Evolutionary conservation across 2,329 filamentous ascomycete species (phyloP), one percentile per base, ranked within the genome.

Genomic region (Nothomitra cinnamomea): DNA sequence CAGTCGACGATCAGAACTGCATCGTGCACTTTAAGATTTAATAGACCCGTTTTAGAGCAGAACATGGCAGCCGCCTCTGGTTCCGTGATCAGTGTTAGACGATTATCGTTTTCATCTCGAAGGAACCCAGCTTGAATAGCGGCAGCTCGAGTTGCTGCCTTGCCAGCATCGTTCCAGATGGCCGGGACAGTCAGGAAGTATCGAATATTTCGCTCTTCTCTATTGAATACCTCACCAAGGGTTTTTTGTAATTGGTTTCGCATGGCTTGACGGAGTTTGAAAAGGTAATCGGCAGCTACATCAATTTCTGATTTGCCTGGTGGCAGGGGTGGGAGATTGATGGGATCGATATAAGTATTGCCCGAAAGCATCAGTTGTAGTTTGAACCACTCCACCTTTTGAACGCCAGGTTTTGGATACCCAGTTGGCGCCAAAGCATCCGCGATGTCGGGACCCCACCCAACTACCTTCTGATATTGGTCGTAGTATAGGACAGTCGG

Each of bases 341-440:
- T 96, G 57, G 92, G 92, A 68, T 96, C 92, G 65, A 96, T 96
- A 69, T 96, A 96, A 45, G 92, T 96, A 75, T 96, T 96, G 58
- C 92, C 92, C 56, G 88, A 95, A 58, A 95, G 78, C 92, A 96
- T 96, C 55, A 98, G 80, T 72, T 98, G 92, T 60, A 98, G 78
- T 75, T 96, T 96, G 78, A 98, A 96, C 92, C 92, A 98, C 72
- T 96, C 92, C 22, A 96, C 90, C 73, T 96, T 96, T 70, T 96
- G 92, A 61, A 98, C 90, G 59, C 90, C 90, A 35, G 87, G 87
- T 74, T 96, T 96, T 61, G 92, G 92, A 68, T 96, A 96, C 58
- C 92, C 92, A 41, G 92, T 96, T 28, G 92, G 92, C 53, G 92
- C 90, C 59, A 96, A 78, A 58, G 92, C 92, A 70, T 96, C 90